Evolutionary conservation across 2,329 filamentous ascomycete genomes (phyloP).

Genomic region (Ploettnerulaceae sp.): DNA sequence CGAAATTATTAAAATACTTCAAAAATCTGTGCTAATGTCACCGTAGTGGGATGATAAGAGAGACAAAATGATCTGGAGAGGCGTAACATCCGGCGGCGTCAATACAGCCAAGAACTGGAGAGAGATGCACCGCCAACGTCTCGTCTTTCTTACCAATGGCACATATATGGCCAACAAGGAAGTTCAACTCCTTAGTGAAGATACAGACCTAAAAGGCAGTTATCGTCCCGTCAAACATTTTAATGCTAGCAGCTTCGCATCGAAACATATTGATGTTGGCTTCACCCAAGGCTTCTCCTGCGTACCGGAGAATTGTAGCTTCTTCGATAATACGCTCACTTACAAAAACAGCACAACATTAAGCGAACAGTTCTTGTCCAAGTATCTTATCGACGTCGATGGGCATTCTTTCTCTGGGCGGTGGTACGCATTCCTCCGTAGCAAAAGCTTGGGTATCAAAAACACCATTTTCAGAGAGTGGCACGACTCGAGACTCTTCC

Average conservation of each 20-base stretch:
- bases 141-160: conserved; percentile 50
- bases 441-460: conserved; percentile 69
- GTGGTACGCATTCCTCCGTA: conserved; percentile 64
- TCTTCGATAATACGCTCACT: conserved; percentile 42
- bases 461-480: conserved; percentile 74
- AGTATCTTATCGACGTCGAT: conserved; percentile 73
- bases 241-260: conserved; percentile 36
- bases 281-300: conserved; percentile 40
- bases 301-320: conserved; percentile 42
- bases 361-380: conserved; percentile 52
- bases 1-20: too few relatives aligned
- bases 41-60: conserved; percentile 59
- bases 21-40: too few relatives aligned
- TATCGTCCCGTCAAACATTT: conserved; percentile 39
- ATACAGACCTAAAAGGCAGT: conserved; percentile 36
- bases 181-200: conserved; percentile 33
- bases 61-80: conserved; percentile 57
- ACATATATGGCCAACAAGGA: conserved; percentile 42
- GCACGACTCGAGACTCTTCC: conserved; percentile 69
- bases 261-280: conserved; percentile 32
- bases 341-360: conserved; percentile 52
- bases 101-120: conserved; percentile 47
- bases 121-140: conserved; percentile 53
- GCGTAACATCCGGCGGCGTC: conserved; percentile 56
- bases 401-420: conserved; percentile 67